Conservation (phyloP, 768 basidiomycete species). For the Mrakia frigida region DNA sequence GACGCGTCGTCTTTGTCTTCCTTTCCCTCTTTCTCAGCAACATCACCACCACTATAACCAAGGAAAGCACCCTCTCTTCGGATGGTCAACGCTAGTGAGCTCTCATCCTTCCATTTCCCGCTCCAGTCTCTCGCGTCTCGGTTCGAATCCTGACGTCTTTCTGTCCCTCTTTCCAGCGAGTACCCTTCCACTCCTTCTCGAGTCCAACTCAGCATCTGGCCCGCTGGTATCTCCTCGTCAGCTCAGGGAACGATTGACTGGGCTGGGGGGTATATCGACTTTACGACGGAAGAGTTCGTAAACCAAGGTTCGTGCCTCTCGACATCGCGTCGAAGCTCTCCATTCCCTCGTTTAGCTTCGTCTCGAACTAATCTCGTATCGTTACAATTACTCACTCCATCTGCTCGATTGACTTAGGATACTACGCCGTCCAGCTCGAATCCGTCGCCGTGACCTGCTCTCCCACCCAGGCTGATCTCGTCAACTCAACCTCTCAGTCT, state of each 20-base stretch:
- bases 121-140: too few relatives aligned
- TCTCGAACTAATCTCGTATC: not conserved
- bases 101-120: not conserved
- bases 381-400: too few relatives aligned
- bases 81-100: constrained; percentile 25
- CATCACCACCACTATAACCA: constrained; percentile 62
- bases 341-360: not conserved
- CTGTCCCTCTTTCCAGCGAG: constrained; percentile 38
- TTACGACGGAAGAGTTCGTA: constrained; percentile 44
- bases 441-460: constrained; percentile 1
- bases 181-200: constrained; percentile 76
- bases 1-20: not conserved
- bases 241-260: constrained; percentile 68
- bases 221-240: constrained; percentile 62
- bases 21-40: constrained; percentile 38
- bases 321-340: not conserved
- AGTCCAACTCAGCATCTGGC: constrained; percentile 75
- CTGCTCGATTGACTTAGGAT: too few relatives aligned
- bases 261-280: constrained; percentile 78
- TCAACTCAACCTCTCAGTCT: not conserved
- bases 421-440: not conserved
- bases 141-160: not conserved
- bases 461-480: not conserved
- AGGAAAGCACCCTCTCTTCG: constrained; percentile 53
- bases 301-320: not conserved